Evolutionary conservation across 2,329 filamentous ascomycete species (phyloP).

Genomic region (Fusarium sp.): DNA sequence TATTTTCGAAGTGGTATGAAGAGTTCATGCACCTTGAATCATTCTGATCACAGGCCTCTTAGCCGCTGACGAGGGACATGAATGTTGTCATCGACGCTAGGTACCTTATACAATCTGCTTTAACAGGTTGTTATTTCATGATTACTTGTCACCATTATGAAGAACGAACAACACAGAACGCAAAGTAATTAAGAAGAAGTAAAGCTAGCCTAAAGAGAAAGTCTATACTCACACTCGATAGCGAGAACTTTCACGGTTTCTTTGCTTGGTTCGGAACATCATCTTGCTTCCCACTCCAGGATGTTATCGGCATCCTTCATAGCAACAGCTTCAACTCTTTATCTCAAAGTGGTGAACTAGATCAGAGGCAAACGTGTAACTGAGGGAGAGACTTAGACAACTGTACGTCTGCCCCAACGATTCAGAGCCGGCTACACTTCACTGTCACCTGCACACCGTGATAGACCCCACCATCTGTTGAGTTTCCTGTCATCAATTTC

Average conservation of each 20-base stretch:
- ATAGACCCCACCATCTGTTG: neutral
- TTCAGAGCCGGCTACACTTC: neutral
- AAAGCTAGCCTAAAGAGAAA: neutral
- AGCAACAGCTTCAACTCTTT: neutral
- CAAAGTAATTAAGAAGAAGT: neutral
- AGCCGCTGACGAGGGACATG: neutral
- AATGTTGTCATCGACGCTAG: neutral
- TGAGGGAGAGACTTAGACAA: neutral
- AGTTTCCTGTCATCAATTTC: fast-evolving
- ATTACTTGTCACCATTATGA: neutral
- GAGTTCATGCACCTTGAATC: neutral
- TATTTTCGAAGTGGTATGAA: neutral
- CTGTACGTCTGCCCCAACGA: neutral
- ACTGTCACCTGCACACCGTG: too few species aligned
- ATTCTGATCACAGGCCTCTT: neutral
- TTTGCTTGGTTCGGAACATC: neutral
- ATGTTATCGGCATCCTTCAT: neutral
- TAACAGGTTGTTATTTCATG: neutral
- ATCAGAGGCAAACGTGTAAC: neutral
- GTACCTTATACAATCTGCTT: neutral
- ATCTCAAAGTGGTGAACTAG: neutral
- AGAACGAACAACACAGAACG: neutral
- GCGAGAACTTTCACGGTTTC: neutral
- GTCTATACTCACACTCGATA: neutral
- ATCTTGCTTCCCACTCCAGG: neutral